Evolutionary conservation across 2,329 filamentous ascomycete genomes (phyloP), one percentile per base, ranked within the genome.

Genomic region (Colletotrichum theobromicola): DNA sequence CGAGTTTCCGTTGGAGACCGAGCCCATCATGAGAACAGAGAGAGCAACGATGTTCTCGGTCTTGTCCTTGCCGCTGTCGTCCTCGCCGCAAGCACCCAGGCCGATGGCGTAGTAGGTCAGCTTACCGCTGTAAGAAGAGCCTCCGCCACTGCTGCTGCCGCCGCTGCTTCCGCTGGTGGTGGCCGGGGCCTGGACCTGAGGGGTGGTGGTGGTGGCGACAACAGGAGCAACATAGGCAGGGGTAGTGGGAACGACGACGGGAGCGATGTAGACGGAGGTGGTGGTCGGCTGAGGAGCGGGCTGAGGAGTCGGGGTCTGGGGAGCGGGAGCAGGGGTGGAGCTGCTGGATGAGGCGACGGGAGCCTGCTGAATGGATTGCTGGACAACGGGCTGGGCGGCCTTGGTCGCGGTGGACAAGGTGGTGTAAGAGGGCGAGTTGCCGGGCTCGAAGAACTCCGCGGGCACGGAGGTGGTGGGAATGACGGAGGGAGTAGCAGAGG

Each of bases 101-200:
- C 93, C 94, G 62, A 93, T 86, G 53, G 87, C 85, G 85, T 94
- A 97, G 87, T 91, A 96, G 74, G 95, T 97, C 77, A 95, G 88
- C 64, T 95, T 90, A 75, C 94, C 94, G 1, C 81, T 80, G 85
- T 84, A 83, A 83, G 87, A 34, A 78, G 77, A 74, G 64, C 80
- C 79, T 69, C 78, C 79, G 68, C 72, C 62, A 71, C 76, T 67
- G 71, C 74, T 53, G 65, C 80, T 79, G 70, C 78, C 78, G 72
- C 72, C 61, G 73, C 76, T 67, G 72, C 74, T 53, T 57, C 77
- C 64, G 18, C 67, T 24, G 35, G 70, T 60, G 61, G 72, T 64
- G 62, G 69, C 35, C n/a, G 24, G 62, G 72, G 75, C 70, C 18
- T 35, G 15, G 35, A 65, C 34, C 67, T 71, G 63, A 32, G 70